Evolutionary conservation across 176 grass and related monocot genomes (phyloP).

Genomic region (Aegilops tauschii): DNA sequence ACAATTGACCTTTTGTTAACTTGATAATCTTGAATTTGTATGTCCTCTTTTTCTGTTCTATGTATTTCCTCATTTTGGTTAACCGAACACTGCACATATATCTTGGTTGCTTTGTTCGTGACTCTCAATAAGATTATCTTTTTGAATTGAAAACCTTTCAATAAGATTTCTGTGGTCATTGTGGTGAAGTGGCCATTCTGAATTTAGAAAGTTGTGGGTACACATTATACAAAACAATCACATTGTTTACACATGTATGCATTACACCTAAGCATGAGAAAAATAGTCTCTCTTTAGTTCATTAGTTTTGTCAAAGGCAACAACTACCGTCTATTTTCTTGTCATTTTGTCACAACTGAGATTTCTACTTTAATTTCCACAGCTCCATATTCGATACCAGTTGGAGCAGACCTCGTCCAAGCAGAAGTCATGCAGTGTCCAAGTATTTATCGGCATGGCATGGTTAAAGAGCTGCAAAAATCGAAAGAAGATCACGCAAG

Average conservation of each 20-base stretch:
- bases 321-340: neutral
- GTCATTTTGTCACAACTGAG: neutral
- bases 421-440: constrained; percentile 52
- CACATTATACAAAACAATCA: neutral
- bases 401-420: constrained; percentile 51
- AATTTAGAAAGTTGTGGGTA: neutral
- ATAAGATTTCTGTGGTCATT: neutral
- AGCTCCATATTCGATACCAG: constrained; percentile 84
- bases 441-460: constrained; percentile 59
- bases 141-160: neutral
- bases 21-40: neutral
- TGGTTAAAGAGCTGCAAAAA: constrained; percentile 86
- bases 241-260: neutral
- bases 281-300: neutral
- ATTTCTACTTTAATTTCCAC: constrained; percentile 8
- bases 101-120: too few species aligned
- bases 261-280: neutral
- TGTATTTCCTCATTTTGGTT: neutral
- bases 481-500: constrained; percentile 72
- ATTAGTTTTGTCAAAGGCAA: neutral
- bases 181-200: neutral
- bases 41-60: neutral
- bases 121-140: neutral
- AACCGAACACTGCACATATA: neutral
- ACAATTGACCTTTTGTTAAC: neutral